Evolutionary conservation across 257 asterid species (phyloP).

Genomic region (Solanum chilense): DNA sequence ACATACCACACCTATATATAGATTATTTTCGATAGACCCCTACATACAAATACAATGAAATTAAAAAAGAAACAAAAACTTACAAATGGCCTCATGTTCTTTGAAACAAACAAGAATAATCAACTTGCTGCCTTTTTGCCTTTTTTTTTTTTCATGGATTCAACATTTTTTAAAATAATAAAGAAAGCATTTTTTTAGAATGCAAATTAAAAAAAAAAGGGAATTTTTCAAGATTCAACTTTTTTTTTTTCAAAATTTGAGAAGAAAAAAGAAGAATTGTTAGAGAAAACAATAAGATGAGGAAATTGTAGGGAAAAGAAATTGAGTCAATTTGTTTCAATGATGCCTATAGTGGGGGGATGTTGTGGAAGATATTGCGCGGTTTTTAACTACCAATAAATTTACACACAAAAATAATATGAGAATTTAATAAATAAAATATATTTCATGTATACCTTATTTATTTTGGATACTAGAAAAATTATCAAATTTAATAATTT

Average conservation of each 20-base stretch:
- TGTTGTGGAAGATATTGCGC: background rate
- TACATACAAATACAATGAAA: background rate
- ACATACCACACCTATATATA: background rate
- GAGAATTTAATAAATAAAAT: too few species aligned
- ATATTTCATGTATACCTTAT: background rate
- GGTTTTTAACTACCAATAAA: background rate
- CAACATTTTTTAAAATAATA: background rate
- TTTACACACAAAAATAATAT: background rate
- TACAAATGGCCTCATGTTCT: conserved; percentile 15
- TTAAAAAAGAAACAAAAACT: background rate
- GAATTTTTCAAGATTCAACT: background rate
- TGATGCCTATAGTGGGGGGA: background rate
- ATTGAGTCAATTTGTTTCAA: background rate
- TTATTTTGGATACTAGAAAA: too few species aligned
- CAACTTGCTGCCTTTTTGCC: background rate
- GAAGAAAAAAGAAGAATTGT: background rate
- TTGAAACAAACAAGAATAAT: background rate
- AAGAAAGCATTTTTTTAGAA: background rate
- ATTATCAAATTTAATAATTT: too few species aligned
- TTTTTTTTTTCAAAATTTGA: background rate
- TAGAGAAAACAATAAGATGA: background rate
- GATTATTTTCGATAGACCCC: background rate
- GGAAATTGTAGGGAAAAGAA: background rate
- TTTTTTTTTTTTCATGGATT: background rate
- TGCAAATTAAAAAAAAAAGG: background rate